Evolutionary conservation across 2,329 filamentous ascomycete species (phyloP).

Genomic region (Thermothelomyces thermophilus): DNA sequence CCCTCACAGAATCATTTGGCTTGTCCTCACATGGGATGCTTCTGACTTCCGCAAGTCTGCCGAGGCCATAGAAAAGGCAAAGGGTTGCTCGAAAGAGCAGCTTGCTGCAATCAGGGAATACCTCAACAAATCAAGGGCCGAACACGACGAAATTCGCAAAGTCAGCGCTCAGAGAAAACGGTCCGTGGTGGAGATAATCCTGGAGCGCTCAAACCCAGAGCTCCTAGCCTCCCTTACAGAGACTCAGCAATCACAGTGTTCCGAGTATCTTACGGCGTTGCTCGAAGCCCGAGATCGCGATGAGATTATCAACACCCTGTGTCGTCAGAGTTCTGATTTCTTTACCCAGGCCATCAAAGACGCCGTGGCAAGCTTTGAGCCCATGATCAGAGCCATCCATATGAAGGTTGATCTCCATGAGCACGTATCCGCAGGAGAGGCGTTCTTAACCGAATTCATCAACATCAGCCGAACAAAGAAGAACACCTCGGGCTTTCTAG

Average conservation of each 20-base stretch:
- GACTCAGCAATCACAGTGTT: slow-evolving; percentile 55
- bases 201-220: slow-evolving; percentile 45
- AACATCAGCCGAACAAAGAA: slow-evolving; percentile 46
- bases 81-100: slow-evolving; percentile 52
- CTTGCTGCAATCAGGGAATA: slow-evolving; percentile 55
- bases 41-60: slow-evolving; percentile 60
- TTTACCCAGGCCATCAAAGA: slow-evolving; percentile 64
- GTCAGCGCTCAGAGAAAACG: slow-evolving; percentile 43
- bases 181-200: slow-evolving; percentile 63
- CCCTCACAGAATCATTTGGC: slow-evolving; percentile 57
- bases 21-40: slow-evolving; percentile 67
- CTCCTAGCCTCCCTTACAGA: slow-evolving; percentile 46
- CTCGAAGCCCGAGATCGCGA: slow-evolving; percentile 69
- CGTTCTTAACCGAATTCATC: slow-evolving; percentile 66
- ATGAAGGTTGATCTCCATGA: slow-evolving; percentile 64
- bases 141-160: slow-evolving; percentile 54
- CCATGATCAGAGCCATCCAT: slow-evolving; percentile 66
- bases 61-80: slow-evolving; percentile 57
- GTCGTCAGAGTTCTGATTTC: slow-evolving; percentile 62
- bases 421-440: slow-evolving; percentile 59
- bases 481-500: slow-evolving; percentile 7
- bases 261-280: slow-evolving; percentile 65
- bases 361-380: slow-evolving; percentile 61
- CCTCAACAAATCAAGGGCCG: slow-evolving; percentile 43
- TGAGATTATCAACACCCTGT: slow-evolving; percentile 59